phyloP scores from a whole-genome alignment of 2,329 filamentous ascomycete genomes.

The Colletotrichum destructivum region DNA sequence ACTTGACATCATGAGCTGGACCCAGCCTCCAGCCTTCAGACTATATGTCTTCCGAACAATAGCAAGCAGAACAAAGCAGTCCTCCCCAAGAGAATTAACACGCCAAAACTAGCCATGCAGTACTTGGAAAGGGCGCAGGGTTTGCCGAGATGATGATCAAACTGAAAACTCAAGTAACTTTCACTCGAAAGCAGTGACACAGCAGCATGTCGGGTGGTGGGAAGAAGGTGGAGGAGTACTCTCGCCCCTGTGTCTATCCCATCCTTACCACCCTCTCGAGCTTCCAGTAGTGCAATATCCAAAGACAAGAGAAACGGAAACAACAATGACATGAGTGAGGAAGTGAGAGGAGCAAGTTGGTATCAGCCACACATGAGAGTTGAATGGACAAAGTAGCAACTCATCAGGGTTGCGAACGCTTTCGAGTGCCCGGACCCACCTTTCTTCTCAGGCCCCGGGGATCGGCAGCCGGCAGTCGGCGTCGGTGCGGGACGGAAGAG shows the following conservation, averaged over 20 bases:
- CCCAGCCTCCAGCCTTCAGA: slow-evolving; percentile 42
- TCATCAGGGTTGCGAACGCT: neutral
- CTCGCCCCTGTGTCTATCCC: neutral
- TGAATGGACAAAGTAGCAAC: too few species aligned
- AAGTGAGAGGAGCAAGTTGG: too few species aligned
- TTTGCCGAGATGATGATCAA: neutral
- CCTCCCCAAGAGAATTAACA: too few species aligned
- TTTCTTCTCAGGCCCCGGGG: neutral
- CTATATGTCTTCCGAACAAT: neutral
- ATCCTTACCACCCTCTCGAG: neutral
- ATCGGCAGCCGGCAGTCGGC: slow-evolving; percentile 38
- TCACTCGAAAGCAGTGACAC: slow-evolving; percentile 2
- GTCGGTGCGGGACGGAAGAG: slow-evolving; percentile 35
- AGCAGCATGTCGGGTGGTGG: neutral
- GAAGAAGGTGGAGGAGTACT: neutral
- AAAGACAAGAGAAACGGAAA: neutral
- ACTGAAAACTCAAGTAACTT: neutral
- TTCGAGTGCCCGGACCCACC: neutral
- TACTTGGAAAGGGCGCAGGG: slow-evolving; percentile 3
- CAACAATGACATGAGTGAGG: too few species aligned
- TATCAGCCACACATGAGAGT: too few species aligned
- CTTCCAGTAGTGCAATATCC: neutral
- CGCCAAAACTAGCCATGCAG: neutral
- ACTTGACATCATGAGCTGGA: slow-evolving; percentile 48
- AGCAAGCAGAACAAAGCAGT: too few species aligned